phyloP scores from a whole-genome alignment of 148 eudicot genomes.

The Rhododendron vialii region DNA sequence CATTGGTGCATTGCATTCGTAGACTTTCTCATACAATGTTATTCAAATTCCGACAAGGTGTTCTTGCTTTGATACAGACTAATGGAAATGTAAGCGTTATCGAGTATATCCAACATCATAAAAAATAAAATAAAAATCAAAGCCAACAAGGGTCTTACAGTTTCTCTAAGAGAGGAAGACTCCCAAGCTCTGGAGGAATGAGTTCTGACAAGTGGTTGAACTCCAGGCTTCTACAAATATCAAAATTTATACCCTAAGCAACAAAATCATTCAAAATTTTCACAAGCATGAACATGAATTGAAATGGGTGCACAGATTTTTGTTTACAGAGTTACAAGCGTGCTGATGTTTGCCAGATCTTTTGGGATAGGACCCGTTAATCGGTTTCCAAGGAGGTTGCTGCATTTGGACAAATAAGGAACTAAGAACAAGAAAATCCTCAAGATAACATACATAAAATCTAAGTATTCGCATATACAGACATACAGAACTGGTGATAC shows the following conservation, averaged over 20 bases:
- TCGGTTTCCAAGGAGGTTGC: conserved; percentile 33
- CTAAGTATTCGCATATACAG: neutral
- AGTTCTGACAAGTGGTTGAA: conserved; percentile 33
- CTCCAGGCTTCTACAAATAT: conserved; percentile 19
- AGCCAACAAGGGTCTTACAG: conserved; percentile 21
- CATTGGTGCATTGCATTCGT: neutral
- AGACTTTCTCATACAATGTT: neutral
- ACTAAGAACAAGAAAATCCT: neutral
- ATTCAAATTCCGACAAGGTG: neutral
- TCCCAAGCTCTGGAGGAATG: conserved; percentile 31
- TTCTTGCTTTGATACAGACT: neutral
- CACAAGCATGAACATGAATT: neutral
- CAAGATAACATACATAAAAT: neutral
- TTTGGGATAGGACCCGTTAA: conserved; percentile 31
- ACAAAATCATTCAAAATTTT: neutral
- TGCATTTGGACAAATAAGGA: neutral
- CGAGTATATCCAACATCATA: neutral
- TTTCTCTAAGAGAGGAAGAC: conserved; percentile 18
- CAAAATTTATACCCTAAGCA: neutral
- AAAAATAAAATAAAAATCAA: neutral
- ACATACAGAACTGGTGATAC: neutral
- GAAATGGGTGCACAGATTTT: neutral
- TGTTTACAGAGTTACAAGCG: conserved; percentile 28
- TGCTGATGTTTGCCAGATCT: conserved; percentile 31
- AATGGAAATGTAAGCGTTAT: neutral